Conservation (phyloP, 495 filamentous ascomycete genomes). For the Cenococcum geophilum region DNA sequence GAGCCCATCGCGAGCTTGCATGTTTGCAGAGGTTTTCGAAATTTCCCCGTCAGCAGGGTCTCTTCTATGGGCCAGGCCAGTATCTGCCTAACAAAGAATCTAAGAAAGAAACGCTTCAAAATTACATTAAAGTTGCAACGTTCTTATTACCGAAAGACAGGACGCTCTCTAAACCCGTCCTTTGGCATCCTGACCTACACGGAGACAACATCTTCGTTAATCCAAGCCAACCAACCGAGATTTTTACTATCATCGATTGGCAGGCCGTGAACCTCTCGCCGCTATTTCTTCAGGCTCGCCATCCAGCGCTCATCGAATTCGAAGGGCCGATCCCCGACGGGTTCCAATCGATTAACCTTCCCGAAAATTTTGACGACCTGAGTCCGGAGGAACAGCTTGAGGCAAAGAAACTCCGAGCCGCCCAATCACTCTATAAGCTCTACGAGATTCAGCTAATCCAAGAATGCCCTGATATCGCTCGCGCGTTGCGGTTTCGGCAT, state of each 20-base stretch:
- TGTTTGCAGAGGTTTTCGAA: conserved; percentile 11
- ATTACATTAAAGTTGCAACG: conserved; percentile 14
- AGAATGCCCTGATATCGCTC: too few relatives aligned
- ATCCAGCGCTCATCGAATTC: conserved; percentile 14
- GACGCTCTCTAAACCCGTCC: conserved; percentile 10
- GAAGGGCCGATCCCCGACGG: too few relatives aligned
- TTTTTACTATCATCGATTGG: conserved; percentile 22
- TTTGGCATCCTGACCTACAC: conserved; percentile 26
- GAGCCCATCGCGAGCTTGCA: conserved; percentile 16
- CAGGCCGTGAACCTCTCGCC: conserved; percentile 20
- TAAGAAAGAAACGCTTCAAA: conserved; percentile 13
- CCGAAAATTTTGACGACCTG: too few relatives aligned
- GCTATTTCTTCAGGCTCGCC: conserved; percentile 23
- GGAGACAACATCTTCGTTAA: conserved; percentile 26
- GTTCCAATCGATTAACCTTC: too few relatives aligned
- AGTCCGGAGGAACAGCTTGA: too few relatives aligned
- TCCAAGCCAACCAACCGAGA: conserved; percentile 17
- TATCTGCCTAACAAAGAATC: conserved; percentile 10
- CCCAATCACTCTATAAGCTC: too few relatives aligned
- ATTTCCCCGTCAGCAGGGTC: too few relatives aligned
- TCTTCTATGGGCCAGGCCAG: conserved; percentile 14
- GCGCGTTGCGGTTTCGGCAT: too few relatives aligned
- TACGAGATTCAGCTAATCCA: too few relatives aligned
- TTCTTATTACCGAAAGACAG: conserved; percentile 9
- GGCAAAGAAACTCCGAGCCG: too few relatives aligned